phyloP scores from a whole-genome alignment of 495 filamentous ascomycete genomes.

The Lophiotrema nucula region DNA sequence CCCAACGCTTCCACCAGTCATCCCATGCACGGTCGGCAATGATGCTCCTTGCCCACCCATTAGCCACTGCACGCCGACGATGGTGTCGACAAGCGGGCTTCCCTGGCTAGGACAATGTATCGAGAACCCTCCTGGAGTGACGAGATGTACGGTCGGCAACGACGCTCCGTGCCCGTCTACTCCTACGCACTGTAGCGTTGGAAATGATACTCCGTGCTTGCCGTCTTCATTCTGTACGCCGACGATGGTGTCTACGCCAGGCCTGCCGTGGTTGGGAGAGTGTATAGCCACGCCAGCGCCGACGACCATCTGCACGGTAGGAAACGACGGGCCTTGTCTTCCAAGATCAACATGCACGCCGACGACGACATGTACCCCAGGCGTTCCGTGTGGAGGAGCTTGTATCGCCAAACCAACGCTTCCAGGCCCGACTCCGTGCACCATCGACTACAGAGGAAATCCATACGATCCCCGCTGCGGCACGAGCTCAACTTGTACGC shows the following conservation, averaged over 20 bases:
- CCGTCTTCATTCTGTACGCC: not conserved
- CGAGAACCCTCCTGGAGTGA: not conserved
- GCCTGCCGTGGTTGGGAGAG: not conserved
- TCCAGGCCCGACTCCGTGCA: slow-evolving; percentile 11
- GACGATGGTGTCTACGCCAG: not conserved
- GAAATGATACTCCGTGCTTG: slow-evolving; percentile 2
- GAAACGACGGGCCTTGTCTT: slow-evolving; percentile 11
- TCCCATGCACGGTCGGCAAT: slow-evolving; percentile 18
- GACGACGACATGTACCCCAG: slow-evolving; percentile 21
- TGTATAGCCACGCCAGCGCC: not conserved
- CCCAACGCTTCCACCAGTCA: not conserved
- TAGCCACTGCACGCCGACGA: slow-evolving; percentile 14
- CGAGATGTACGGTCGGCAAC: no score
- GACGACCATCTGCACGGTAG: slow-evolving; percentile 10
- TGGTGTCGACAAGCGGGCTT: slow-evolving; percentile 5
- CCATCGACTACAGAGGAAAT: slow-evolving; percentile 12
- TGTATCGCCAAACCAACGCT: slow-evolving; percentile 19
- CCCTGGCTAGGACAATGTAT: slow-evolving; percentile 18
- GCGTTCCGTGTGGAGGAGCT: slow-evolving; percentile 8
- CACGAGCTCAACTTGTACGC: no score
- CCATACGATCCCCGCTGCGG: no score
- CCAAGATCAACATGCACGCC: slow-evolving; percentile 22
- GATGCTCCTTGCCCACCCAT: slow-evolving; percentile 2
- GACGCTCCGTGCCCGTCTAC: not conserved
- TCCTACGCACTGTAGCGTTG: not conserved